These are phyloP conservation scores for Tylopilus sp. DNA, from an alignment of 768 basidiomycete species.

Conservation along the genomic window DNA sequence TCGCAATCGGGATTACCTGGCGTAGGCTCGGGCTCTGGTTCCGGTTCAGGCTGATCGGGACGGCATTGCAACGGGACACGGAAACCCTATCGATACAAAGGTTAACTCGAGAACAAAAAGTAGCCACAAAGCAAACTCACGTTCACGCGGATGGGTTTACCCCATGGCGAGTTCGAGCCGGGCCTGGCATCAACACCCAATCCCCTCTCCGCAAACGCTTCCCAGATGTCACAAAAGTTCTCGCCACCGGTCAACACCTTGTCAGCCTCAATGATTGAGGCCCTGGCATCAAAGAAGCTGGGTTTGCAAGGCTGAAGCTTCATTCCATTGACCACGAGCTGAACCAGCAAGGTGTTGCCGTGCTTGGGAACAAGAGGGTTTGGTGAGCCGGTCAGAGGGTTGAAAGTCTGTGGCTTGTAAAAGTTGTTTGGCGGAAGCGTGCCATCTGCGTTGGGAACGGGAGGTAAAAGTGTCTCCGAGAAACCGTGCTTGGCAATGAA, in stretches of 20 bases:
- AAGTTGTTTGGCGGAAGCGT: conserved; percentile 64
- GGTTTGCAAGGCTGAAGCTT: conserved; percentile 93
- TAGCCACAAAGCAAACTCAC: conserved; percentile 32
- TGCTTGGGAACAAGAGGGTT: conserved; percentile 77
- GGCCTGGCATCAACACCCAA: conserved; percentile 76
- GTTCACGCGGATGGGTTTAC: conserved; percentile 80
- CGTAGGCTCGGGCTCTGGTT: conserved; percentile 25
- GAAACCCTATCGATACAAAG: conserved; percentile 32
- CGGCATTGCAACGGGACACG: conserved; percentile 41
- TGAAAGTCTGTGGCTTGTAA: conserved; percentile 48
- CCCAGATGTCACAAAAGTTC: conserved; percentile 88
- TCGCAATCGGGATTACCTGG: conserved; percentile 35
- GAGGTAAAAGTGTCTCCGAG: conserved; percentile 78
- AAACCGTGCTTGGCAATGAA: conserved; percentile 84
- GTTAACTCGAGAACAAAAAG: not conserved
- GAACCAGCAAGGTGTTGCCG: conserved; percentile 82
- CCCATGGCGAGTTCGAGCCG: conserved; percentile 84
- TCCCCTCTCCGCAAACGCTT: conserved; percentile 78
- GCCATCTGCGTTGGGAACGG: conserved; percentile 59
- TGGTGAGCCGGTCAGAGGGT: conserved; percentile 25
- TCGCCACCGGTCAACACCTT: conserved; percentile 86
- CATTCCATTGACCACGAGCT: conserved; percentile 89
- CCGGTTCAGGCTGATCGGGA: conserved; percentile 10
- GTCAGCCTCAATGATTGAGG: conserved; percentile 90
- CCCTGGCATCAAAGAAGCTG: conserved; percentile 84